Conservation (phyloP, 2,329 filamentous ascomycete species). For the Chaetomiaceae sp. region DNA sequence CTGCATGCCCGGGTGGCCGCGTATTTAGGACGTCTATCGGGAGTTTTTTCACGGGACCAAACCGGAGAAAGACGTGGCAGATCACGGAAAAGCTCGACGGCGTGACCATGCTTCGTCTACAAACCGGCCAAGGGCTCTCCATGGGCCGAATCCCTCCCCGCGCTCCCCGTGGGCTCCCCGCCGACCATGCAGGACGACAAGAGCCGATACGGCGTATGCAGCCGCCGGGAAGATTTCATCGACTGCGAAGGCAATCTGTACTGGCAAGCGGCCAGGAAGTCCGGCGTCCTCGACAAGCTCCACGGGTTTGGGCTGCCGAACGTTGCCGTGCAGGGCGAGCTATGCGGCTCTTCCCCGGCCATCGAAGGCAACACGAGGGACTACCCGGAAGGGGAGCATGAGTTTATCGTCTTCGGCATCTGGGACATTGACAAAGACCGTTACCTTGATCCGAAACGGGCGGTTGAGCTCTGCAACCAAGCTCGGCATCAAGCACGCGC, state of each 20-base stretch:
- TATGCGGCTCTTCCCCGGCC: slow-evolving; percentile 27
- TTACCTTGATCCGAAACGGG: slow-evolving; percentile 15
- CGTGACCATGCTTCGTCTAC: slow-evolving; percentile 32
- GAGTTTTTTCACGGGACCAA: slow-evolving; percentile 16
- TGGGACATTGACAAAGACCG: slow-evolving; percentile 27
- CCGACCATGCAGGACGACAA: slow-evolving; percentile 6
- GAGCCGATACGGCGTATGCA: slow-evolving; percentile 7
- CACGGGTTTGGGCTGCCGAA: slow-evolving; percentile 20
- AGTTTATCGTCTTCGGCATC: slow-evolving; percentile 29
- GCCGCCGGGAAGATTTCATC: slow-evolving; percentile 6
- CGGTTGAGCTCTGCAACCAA: slow-evolving; percentile 14
- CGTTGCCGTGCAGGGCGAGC: slow-evolving; percentile 31
- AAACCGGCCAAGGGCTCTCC: slow-evolving; percentile 22
- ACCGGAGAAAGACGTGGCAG: slow-evolving; percentile 24
- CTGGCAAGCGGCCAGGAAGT: slow-evolving; percentile 27
- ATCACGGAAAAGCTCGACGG: slow-evolving; percentile 35
- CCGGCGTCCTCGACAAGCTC: slow-evolving; percentile 26
- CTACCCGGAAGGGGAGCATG: slow-evolving; percentile 24
- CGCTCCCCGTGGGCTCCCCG: slow-evolving; percentile 7
- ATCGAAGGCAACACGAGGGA: slow-evolving; percentile 30
- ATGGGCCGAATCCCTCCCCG: slow-evolving; percentile 23
- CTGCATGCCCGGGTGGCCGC: slow-evolving; percentile 26
- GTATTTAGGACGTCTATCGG: slow-evolving; percentile 29
- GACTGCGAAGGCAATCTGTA: slow-evolving; percentile 7
- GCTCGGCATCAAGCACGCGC: slow-evolving; percentile 25